These are phyloP conservation scores for Cladosporium halotolerans DNA, from an alignment of 2,329 filamentous ascomycete species.

Conservation along the genomic window DNA sequence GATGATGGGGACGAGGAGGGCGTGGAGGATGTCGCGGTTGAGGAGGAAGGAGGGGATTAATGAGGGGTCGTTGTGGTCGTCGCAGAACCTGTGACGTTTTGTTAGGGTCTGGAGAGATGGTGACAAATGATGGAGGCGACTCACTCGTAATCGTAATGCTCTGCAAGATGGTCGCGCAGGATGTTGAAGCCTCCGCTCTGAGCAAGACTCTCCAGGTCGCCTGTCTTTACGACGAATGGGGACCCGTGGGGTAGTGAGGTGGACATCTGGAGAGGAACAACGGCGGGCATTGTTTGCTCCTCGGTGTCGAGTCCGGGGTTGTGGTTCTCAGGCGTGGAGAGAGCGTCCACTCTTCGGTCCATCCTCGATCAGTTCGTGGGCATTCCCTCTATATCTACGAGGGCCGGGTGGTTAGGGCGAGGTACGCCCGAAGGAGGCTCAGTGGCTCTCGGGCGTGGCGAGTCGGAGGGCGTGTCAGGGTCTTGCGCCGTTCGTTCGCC, in stretches of 20 bases:
- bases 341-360: conserved; percentile 9
- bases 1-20: conserved; percentile 52
- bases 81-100: conserved; percentile 39
- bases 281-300: conserved; percentile 13
- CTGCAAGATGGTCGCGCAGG: conserved; percentile 37
- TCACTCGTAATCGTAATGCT: conserved; percentile 34
- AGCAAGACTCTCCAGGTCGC: conserved; percentile 36
- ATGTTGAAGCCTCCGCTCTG: conserved; percentile 39
- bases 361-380: conserved; percentile 9
- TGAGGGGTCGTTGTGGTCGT: conserved; percentile 28
- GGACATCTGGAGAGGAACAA: conserved; percentile 9
- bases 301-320: not conserved
- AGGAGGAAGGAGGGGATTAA: conserved; percentile 29
- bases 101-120: conserved; percentile 39
- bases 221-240: conserved; percentile 38
- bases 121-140: conserved; percentile 8
- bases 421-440: conserved; percentile 6
- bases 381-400: conserved; percentile 2
- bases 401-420: not conserved
- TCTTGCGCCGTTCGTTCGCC: not conserved
- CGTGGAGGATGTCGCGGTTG: conserved; percentile 54
- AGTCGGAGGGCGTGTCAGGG: conserved; percentile 2
- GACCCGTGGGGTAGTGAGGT: conserved; percentile 24
- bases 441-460: not conserved
- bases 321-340: conserved; percentile 4